Evolutionary conservation across 106 monocot species (phyloP).

Genomic region (Alisma plantagoaquatica): DNA sequence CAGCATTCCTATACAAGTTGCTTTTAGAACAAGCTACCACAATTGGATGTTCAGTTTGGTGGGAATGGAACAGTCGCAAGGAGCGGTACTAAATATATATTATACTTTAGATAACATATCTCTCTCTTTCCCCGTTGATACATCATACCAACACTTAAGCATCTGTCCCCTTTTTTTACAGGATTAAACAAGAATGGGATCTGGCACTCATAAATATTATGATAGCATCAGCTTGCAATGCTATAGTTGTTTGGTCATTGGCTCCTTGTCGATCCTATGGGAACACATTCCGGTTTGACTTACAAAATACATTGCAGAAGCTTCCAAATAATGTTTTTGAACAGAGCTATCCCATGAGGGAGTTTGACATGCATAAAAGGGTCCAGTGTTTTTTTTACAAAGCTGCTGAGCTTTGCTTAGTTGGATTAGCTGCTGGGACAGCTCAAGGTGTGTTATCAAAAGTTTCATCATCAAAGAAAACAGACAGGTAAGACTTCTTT

Average conservation of each 20-base stretch:
- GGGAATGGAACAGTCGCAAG: constrained; percentile 86
- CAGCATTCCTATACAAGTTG: constrained; percentile 79
- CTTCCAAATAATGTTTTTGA: constrained; percentile 97
- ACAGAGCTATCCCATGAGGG: constrained; percentile 75
- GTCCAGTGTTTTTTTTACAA: constrained; percentile 78
- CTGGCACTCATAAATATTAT: constrained; percentile 77
- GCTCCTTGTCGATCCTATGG: constrained; percentile 96
- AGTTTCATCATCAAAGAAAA: constrained; percentile 39
- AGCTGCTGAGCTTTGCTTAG: constrained; percentile 62
- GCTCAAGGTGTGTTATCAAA: constrained; percentile 71
- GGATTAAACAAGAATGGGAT: constrained; percentile 95
- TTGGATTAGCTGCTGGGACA: constrained; percentile 61
- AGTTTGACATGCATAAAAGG: constrained; percentile 89
- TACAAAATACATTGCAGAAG: constrained; percentile 88
- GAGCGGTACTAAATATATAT: constrained; percentile 42
- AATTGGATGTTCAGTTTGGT: constrained; percentile 58
- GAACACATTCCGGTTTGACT: constrained; percentile 76
- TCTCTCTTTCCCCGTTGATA: too few relatives aligned
- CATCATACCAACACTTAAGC: too few relatives aligned
- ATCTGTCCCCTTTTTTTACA: constrained; percentile 22
- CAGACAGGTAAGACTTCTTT: constrained; percentile 51
- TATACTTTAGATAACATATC: background rate
- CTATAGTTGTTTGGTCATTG: constrained; percentile 81
- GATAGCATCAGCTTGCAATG: constrained; percentile 81
- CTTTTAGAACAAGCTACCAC: constrained; percentile 64